Base-by-base conservation (phyloP, 495 filamentous ascomycete species). In the Xylaria palmicola region DNA sequence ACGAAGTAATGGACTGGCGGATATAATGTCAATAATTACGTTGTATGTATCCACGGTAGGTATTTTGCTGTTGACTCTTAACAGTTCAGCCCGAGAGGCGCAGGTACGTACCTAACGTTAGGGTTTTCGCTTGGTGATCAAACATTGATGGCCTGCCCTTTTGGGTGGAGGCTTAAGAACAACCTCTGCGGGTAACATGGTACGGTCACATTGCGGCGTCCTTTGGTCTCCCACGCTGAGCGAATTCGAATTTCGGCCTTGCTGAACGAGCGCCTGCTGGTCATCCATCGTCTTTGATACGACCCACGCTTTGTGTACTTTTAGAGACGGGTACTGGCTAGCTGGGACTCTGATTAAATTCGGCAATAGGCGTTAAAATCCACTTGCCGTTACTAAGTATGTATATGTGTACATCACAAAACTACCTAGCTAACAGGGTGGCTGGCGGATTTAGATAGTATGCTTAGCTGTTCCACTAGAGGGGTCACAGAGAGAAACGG, bases 41-140 rank as follows among this genome's bases (percentile, higher is more conserved):
- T 43, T 24, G 39, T 36, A 54, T 3, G 13, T 34, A 56, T 24
- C 10, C 15, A 6, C 32, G 15, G 7, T 56, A 39, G n/a, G 4
- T 44, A 26, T 24, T 32, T 8, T 32, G 17, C 26, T 30, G n/a
- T 44, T 32, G 27, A 15, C 10, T 36, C 30, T 6, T 22, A 12
- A 43, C 41, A 36, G 54, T 29, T 37, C 30, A 13, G 24, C 12
- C 36, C 4, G 44, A 43, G 22, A 36, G 26, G 44, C 43, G 15
- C 15, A 56, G 43, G 53, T 30, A 29, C 19, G 53, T 22, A 17
- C 27, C 29, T 53, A n/a, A 1, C 15, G 49, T 60, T 60, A 45
- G 27, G 47, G 34, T 44, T 54, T 19, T 20, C 54, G 58, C 58
- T 34, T 57, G 60, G 29, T 34, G 44, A 62, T 62, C 60, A 57